Percentiles rank a stretch among this genome's conserved stretches.
phyloP scores from a whole-genome alignment of 2,329 filamentous ascomycete genomes.

The Calycina herbarum region DNA sequence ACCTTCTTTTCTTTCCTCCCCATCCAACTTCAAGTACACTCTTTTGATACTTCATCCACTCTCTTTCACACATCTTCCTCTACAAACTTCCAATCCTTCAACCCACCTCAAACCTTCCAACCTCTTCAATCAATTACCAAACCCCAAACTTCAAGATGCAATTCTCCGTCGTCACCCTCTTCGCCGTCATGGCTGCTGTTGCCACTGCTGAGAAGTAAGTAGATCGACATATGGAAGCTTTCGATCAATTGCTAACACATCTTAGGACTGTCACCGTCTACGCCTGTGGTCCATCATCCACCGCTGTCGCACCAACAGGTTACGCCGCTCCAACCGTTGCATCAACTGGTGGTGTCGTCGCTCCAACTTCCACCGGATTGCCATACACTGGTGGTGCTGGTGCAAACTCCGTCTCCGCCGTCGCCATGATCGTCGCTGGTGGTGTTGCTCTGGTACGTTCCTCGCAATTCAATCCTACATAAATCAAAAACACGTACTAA shows the following conservation, averaged over 20 bases:
- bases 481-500: slow-evolving; percentile 19
- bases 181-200: slow-evolving; percentile 35
- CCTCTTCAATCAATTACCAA: slow-evolving; percentile 15
- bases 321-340: slow-evolving; percentile 14
- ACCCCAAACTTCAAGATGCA: slow-evolving; percentile 37
- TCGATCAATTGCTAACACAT: slow-evolving; percentile 17
- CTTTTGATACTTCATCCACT: slow-evolving; percentile 31
- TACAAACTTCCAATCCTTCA: slow-evolving; percentile 16
- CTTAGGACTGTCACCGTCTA: slow-evolving; percentile 35
- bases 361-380: slow-evolving; percentile 31
- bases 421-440: slow-evolving; percentile 37
- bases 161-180: slow-evolving; percentile 35
- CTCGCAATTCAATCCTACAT: neutral
- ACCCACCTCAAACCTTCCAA: slow-evolving; percentile 18
- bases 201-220: slow-evolving; percentile 31
- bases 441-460: slow-evolving; percentile 37
- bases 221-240: neutral
- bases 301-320: slow-evolving; percentile 7
- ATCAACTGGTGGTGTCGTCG: slow-evolving; percentile 28
- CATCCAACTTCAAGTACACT: slow-evolving; percentile 36
- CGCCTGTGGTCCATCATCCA: slow-evolving; percentile 25
- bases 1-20: slow-evolving; percentile 19
- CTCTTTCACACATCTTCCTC: slow-evolving; percentile 17
- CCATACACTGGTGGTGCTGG: slow-evolving; percentile 34
- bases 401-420: slow-evolving; percentile 33